phyloP scores from a whole-genome alignment of 768 basidiomycete species.

The Naganishia onofrii region DNA sequence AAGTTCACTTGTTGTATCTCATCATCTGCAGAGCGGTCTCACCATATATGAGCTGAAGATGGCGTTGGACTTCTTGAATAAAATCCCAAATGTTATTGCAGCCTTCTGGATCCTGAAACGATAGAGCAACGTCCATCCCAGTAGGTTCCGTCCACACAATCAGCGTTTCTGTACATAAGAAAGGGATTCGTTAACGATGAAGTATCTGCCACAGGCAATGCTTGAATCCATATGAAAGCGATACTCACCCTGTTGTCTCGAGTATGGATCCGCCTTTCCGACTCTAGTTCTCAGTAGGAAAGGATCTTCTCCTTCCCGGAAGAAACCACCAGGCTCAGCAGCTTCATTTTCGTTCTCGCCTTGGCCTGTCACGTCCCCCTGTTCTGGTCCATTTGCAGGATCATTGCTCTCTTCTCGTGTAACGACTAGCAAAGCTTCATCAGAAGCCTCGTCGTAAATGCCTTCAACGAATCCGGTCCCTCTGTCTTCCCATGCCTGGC shows the following conservation, averaged over 20 bases:
- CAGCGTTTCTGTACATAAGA: constrained; percentile 71
- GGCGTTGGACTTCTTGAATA: constrained; percentile 84
- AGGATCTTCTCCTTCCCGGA: constrained; percentile 25
- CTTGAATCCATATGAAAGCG: background rate
- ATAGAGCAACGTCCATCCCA: constrained; percentile 89
- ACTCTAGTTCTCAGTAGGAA: constrained; percentile 63
- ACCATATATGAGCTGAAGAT: constrained; percentile 49
- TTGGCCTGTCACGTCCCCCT: constrained; percentile 42
- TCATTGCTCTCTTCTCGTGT: constrained; percentile 44
- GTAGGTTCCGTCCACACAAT: constrained; percentile 96
- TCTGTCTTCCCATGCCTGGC: constrained; percentile 87
- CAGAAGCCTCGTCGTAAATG: constrained; percentile 58
- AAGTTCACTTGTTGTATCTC: background rate
- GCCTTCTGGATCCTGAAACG: constrained; percentile 93
- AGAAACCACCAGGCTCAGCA: constrained; percentile 21
- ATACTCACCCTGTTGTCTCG: constrained; percentile 55
- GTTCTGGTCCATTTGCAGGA: constrained; percentile 4
- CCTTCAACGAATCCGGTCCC: constrained; percentile 96
- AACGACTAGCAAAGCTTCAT: constrained; percentile 51
- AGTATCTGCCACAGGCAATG: background rate
- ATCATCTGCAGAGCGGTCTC: background rate
- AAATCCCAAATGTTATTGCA: constrained; percentile 98
- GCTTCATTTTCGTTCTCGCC: constrained; percentile 39
- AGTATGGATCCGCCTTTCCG: constrained; percentile 49
- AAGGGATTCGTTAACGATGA: constrained; percentile 24